Percentiles rank a stretch among this genome's conserved stretches.
Evolutionary conservation across 441 rosid species (phyloP).

Genomic region (Populus hybrid): DNA sequence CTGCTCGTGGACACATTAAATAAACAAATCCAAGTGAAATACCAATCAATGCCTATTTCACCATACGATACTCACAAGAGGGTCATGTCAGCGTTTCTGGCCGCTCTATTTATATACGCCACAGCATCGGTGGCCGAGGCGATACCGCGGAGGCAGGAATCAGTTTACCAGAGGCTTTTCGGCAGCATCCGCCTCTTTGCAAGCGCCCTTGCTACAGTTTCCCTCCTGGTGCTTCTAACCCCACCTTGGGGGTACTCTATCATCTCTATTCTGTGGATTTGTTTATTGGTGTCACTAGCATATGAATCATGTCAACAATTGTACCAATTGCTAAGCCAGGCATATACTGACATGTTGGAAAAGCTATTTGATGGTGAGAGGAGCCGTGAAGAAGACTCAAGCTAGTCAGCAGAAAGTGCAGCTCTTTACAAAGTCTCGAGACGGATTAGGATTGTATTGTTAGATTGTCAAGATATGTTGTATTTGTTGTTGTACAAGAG

Average conservation of each 20-base stretch:
- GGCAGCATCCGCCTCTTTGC: not conserved
- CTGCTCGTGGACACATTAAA: not conserved
- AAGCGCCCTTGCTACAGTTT: not conserved
- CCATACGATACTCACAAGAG: not conserved
- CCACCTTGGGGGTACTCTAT: constrained; percentile 6
- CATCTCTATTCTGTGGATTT: not conserved
- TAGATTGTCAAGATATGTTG: no score
- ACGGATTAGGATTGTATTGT: no score
- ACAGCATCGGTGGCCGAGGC: not conserved
- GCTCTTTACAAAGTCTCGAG: no score
- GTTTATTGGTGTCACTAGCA: not conserved
- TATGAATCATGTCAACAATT: not conserved
- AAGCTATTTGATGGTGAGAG: not conserved
- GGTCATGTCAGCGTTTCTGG: not conserved
- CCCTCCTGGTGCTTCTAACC: not conserved
- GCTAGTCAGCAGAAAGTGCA: not conserved
- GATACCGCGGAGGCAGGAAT: not conserved
- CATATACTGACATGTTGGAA: not conserved
- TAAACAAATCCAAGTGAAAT: not conserved
- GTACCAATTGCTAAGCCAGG: not conserved
- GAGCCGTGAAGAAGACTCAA: not conserved
- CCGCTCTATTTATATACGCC: not conserved
- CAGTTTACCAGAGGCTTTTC: not conserved
- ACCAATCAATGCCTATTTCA: not conserved
- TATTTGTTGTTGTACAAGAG: no score